Evolutionary conservation across 1,284 basidiomycete species (phyloP), one percentile per base, ranked within the genome.

Genomic region (Phenoliferia sp.): DNA sequence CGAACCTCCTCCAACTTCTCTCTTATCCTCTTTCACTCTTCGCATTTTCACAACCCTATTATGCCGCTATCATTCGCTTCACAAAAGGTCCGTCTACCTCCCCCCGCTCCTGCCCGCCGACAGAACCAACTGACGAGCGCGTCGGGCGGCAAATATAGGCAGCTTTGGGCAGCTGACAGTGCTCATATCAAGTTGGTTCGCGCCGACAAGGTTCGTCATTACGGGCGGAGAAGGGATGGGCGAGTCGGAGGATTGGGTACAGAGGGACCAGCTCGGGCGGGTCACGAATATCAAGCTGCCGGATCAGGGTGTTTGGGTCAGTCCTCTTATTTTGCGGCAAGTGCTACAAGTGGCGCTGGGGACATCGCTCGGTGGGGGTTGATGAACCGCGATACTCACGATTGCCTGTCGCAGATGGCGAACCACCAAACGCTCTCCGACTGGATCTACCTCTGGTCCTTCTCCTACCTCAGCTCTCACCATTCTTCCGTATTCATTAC

Each of bases 401-500:
- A 22, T n/a, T 33, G n/a, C 48, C 28, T 36, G 33, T n/a, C 5
- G 15, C 31, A 69, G 68, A 64, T 69, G 17, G 35, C 72, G 7
- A 73, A 73, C 36, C 72, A 73, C 62, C 68, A 70, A 9, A 73
- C 72, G 0, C 63, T 73, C 2, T 48, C 57, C 29, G 72, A 73
- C 64, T 73, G 72, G 72, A 16, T 73, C 16, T 69, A 59, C 57
- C 16, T 59, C 34, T 59, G 57, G 57, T 39, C 22, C 44, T 36
- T 59, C 56, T 63, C 71, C n/a, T 75, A 75, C 67, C 65, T 74
- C 29, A 62, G 70, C 2, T 28, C 57, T 0, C 69, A 74, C 26
- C 68, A 70, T 22, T 82, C 83, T 66, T 85, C 91, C 65, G 83
- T 97, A 31, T 88, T 87, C 76, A 96, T 97, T 75, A 88, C 93